Evolutionary conservation across 2,329 filamentous ascomycete species (phyloP).

Genomic region (Furcasterigmium furcatum): DNA sequence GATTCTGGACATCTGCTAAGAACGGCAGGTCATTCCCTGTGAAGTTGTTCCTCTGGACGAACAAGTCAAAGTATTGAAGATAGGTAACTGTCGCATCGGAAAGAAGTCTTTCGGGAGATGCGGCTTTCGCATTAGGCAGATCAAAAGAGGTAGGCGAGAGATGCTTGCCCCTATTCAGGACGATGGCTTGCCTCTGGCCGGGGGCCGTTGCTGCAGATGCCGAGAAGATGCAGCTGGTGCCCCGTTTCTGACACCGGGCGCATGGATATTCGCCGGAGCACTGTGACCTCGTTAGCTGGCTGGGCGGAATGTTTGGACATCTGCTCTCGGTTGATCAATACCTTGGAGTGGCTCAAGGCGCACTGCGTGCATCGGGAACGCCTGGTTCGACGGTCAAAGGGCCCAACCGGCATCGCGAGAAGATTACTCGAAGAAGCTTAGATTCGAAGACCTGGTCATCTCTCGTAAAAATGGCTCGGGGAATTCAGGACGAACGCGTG

Average conservation of each 20-base stretch:
- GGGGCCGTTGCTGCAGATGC: background rate
- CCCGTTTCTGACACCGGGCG: conserved; percentile 20
- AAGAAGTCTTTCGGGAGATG: conserved; percentile 2
- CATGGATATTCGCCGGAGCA: conserved; percentile 29
- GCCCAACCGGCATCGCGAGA: conserved; percentile 22
- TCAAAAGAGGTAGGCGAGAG: conserved; percentile 3
- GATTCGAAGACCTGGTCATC: background rate
- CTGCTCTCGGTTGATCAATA: conserved; percentile 6
- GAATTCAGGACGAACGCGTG: background rate
- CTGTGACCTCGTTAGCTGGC: conserved; percentile 10
- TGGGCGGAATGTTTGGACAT: too few species aligned
- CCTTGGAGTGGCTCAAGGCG: conserved; percentile 28
- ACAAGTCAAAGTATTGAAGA: conserved; percentile 24
- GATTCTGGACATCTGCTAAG: conserved; percentile 16
- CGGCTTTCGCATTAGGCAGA: too few species aligned
- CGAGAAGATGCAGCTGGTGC: conserved; percentile 17
- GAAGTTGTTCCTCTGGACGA: conserved; percentile 22
- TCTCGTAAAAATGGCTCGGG: background rate
- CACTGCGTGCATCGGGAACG: conserved; percentile 26
- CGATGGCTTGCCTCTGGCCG: too few species aligned
- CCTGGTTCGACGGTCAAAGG: conserved; percentile 27
- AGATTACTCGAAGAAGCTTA: background rate
- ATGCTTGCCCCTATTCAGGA: conserved; percentile 15
- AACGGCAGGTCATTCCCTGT: conserved; percentile 6
- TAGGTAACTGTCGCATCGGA: conserved; percentile 13